These are phyloP conservation scores for Amanita pallidorosea DNA, from an alignment of 768 basidiomycete genomes.

Conservation along the genomic window DNA sequence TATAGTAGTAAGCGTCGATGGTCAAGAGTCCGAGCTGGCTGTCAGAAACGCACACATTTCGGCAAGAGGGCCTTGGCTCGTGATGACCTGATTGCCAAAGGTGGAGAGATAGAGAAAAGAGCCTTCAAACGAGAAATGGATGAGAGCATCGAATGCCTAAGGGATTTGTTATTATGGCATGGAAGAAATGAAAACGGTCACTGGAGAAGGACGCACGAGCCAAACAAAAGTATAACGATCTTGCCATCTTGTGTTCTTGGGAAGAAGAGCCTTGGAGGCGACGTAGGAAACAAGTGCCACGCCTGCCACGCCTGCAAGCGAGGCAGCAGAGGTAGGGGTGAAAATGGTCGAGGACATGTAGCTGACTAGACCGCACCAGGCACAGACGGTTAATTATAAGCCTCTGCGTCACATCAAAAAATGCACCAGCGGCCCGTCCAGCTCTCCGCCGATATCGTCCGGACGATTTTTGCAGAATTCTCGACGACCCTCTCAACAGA, in stretches of 20 bases:
- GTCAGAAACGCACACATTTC: conserved; percentile 53
- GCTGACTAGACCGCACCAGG: not conserved
- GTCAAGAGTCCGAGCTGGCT: not conserved
- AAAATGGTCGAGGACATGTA: conserved; percentile 21
- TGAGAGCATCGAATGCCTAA: conserved; percentile 71
- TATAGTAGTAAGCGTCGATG: not conserved
- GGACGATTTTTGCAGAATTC: too few species aligned
- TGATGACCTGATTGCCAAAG: conserved; percentile 64
- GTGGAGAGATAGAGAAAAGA: conserved; percentile 71
- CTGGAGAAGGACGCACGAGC: conserved; percentile 35
- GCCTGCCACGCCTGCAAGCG: conserved; percentile 46
- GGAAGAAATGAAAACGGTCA: not conserved
- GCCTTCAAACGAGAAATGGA: conserved; percentile 72
- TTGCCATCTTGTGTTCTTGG: conserved; percentile 51
- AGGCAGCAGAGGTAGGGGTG: conserved; percentile 51
- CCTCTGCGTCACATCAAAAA: too few species aligned
- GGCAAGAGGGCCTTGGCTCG: conserved; percentile 58
- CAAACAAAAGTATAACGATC: conserved; percentile 69
- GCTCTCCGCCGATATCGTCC: too few species aligned
- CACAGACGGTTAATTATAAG: not conserved
- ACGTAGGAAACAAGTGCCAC: conserved; percentile 40
- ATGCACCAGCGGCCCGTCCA: too few species aligned
- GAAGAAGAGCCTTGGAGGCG: conserved; percentile 46
- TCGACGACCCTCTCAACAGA: too few species aligned
- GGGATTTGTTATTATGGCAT: not conserved